phyloP scores from a whole-genome alignment of 1,284 basidiomycete genomes.

The Trichosporon ovoides region DNA sequence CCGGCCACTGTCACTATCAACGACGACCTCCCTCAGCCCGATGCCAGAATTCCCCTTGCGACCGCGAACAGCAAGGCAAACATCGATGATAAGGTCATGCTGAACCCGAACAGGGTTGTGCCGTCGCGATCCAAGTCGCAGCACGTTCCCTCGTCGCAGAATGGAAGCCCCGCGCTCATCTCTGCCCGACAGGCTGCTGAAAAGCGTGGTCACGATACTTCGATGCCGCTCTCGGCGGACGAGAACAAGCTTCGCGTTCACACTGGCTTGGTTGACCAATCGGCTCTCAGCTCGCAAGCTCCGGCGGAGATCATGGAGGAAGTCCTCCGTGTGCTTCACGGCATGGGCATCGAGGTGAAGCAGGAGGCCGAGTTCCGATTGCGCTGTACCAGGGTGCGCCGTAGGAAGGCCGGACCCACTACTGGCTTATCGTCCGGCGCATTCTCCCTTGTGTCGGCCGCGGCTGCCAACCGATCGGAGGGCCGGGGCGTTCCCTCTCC shows the following conservation, averaged over 20 bases:
- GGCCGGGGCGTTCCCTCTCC: not conserved
- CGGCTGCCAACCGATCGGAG: constrained; percentile 64
- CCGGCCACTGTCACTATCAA: constrained; percentile 22
- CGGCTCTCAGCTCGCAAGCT: constrained; percentile 75
- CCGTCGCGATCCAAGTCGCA: constrained; percentile 15
- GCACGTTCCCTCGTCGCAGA: constrained; percentile 2
- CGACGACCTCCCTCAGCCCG: constrained; percentile 8
- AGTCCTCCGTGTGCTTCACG: constrained; percentile 68
- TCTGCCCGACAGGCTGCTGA: not conserved
- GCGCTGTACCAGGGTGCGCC: constrained; percentile 69
- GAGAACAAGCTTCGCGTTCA: constrained; percentile 72
- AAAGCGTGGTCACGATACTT: not conserved
- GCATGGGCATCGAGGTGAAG: constrained; percentile 86
- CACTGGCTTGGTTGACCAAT: constrained; percentile 87
- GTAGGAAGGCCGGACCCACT: constrained; percentile 55
- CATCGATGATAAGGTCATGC: constrained; percentile 23
- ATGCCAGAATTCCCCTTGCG: constrained; percentile 9
- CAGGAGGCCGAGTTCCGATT: constrained; percentile 84
- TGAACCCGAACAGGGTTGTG: constrained; percentile 11
- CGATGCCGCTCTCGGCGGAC: constrained; percentile 27
- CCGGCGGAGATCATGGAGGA: constrained; percentile 85
- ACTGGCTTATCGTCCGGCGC: constrained; percentile 39
- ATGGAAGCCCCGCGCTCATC: constrained; percentile 1
- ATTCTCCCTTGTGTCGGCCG: constrained; percentile 56
- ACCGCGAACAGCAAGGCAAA: constrained; percentile 29